Percentiles rank a stretch among this genome's conserved stretches.
Conservation (phyloP, 164 flowering plant species). For the Macadamia tetraphylla region DNA sequence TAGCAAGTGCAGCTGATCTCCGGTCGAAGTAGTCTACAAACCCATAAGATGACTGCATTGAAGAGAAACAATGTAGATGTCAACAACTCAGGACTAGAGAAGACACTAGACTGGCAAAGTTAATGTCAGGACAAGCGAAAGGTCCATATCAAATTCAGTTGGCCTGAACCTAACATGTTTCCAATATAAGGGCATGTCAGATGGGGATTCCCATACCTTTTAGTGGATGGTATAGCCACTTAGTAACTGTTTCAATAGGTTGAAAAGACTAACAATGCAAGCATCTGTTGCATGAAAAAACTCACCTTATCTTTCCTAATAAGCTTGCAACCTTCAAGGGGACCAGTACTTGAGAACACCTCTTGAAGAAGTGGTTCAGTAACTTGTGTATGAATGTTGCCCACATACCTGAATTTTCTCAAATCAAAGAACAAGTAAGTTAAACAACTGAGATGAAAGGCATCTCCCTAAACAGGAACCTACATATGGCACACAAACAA, state of each 20-base stretch:
- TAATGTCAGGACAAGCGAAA: too few relatives aligned
- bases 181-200: too few relatives aligned
- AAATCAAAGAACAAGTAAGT: background rate
- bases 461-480: background rate
- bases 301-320: conserved; percentile 30
- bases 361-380: conserved; percentile 60
- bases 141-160: too few relatives aligned
- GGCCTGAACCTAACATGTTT: too few relatives aligned
- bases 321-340: conserved; percentile 33
- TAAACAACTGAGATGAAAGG: background rate
- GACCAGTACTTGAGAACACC: conserved; percentile 43
- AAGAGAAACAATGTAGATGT: background rate
- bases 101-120: too few relatives aligned
- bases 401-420: conserved; percentile 35
- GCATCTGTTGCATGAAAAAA: background rate
- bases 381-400: conserved; percentile 45
- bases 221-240: too few relatives aligned
- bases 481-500: too few relatives aligned
- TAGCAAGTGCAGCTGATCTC: conserved; percentile 3
- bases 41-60: conserved; percentile 2
- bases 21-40: conserved; percentile 3
- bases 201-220: too few relatives aligned
- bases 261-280: too few relatives aligned
- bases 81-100: background rate
- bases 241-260: too few relatives aligned